Conservation (phyloP, 495 filamentous ascomycete species). For the Lindgomyces ingoldianus region DNA sequence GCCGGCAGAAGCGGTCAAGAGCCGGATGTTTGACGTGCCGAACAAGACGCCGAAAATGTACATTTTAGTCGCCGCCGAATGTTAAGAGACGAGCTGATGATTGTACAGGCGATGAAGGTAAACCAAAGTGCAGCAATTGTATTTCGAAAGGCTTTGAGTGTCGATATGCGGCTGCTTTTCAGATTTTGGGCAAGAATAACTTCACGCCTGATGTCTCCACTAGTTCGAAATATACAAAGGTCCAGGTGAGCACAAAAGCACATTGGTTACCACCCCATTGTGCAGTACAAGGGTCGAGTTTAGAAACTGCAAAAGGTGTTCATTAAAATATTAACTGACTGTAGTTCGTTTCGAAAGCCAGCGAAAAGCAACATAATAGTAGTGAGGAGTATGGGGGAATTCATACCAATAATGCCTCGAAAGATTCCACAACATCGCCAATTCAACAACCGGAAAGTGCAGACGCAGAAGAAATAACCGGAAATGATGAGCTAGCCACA, state of each 20-base stretch:
- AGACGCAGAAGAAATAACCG: not conserved
- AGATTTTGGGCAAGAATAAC: constrained; percentile 11
- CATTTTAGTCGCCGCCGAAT: too few species aligned
- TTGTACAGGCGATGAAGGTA: constrained; percentile 13
- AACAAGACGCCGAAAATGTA: too few species aligned
- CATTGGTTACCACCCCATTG: too few species aligned
- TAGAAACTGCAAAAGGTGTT: not conserved
- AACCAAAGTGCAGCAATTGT: constrained; percentile 19
- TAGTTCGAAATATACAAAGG: not conserved
- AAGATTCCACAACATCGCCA: too few species aligned
- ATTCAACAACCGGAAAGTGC: not conserved
- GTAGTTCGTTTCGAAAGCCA: not conserved
- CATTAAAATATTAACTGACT: not conserved
- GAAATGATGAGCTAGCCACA: not conserved
- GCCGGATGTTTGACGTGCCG: too few species aligned
- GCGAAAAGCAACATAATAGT: not conserved
- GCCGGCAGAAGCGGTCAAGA: not conserved
- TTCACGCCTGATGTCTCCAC: not conserved
- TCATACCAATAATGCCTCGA: too few species aligned
- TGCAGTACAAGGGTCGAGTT: too few species aligned
- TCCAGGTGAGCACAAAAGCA: constrained; percentile 3
- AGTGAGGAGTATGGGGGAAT: too few species aligned
- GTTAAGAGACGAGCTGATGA: too few species aligned
- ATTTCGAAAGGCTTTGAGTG: constrained; percentile 15
- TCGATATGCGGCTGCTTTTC: not conserved